Conservation (phyloP, 331 rosid genomes). For the Malus hybrid region DNA sequence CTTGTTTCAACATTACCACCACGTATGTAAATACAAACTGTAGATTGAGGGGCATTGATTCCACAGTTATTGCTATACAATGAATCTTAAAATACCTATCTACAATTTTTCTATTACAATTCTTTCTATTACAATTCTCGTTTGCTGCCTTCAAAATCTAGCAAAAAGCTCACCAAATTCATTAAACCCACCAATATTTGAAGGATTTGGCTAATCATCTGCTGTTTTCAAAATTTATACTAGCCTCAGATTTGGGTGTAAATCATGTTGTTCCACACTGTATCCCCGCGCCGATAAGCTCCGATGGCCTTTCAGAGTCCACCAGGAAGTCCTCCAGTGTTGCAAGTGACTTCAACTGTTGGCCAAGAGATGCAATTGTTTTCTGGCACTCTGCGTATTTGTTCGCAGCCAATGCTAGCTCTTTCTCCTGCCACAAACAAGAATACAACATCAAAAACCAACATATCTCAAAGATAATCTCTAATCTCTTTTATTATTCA, state of each 20-base stretch:
- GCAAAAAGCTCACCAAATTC: conserved; percentile 30
- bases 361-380: conserved; percentile 80
- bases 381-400: conserved; percentile 73
- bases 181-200: conserved; percentile 11
- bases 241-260: conserved; percentile 11
- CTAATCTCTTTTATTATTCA: background rate
- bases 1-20: background rate
- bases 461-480: background rate
- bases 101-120: conserved; percentile 4
- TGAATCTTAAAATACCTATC: conserved; percentile 8
- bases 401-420: conserved; percentile 58
- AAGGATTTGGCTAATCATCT: background rate
- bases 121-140: background rate
- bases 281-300: conserved; percentile 23
- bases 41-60: conserved; percentile 9
- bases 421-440: conserved; percentile 55
- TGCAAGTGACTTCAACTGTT: conserved; percentile 60
- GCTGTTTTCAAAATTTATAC: conserved; percentile 4
- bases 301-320: conserved; percentile 37
- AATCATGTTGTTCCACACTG: background rate
- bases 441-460: conserved; percentile 7
- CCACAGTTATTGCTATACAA: conserved; percentile 24
- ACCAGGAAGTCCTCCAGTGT: conserved; percentile 57
- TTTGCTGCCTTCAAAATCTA: conserved; percentile 6
- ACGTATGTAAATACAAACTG: conserved; percentile 20